A percentile compares a stretch with the other conserved stretches of the same genome.
Evolutionary conservation across 352 stramenopile species (phyloP).

Genomic region (Achlya hypogyna): DNA sequence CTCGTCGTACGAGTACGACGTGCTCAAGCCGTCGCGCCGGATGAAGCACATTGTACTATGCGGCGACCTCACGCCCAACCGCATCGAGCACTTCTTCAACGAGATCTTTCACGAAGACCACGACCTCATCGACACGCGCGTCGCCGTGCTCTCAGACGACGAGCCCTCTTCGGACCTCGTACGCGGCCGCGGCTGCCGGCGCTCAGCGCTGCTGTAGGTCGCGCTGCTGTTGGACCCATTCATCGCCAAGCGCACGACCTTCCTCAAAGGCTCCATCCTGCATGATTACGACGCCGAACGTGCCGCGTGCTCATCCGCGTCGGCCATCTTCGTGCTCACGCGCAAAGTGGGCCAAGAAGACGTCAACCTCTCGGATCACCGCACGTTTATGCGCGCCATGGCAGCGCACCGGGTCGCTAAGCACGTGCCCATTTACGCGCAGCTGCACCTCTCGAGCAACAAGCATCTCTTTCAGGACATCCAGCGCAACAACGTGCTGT

Average conservation of each 20-base stretch:
- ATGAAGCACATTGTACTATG: conserved; percentile 74
- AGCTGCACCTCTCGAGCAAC: conserved; percentile 72
- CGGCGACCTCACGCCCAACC: conserved; percentile 66
- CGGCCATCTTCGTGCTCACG: conserved; percentile 75
- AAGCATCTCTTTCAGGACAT: conserved; percentile 65
- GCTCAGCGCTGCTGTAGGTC: conserved; percentile 19
- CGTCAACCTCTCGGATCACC: conserved; percentile 60
- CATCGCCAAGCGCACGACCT: conserved; percentile 73
- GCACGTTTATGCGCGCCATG: conserved; percentile 71
- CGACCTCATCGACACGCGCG: conserved; percentile 67
- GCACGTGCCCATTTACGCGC: conserved; percentile 44
- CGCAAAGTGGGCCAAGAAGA: conserved; percentile 54
- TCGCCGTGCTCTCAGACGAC: conserved; percentile 69
- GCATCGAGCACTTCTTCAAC: conserved; percentile 79
- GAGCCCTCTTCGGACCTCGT: conserved; percentile 56
- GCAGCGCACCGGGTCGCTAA: conserved; percentile 58
- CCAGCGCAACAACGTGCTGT: conserved; percentile 66
- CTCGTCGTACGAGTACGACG: conserved; percentile 59
- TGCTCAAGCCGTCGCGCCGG: conserved; percentile 51
- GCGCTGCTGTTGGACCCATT: conserved; percentile 75
- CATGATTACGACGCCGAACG: conserved; percentile 71
- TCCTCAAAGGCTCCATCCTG: conserved; percentile 71
- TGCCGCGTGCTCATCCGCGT: conserved; percentile 44
- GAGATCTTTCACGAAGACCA: conserved; percentile 85
- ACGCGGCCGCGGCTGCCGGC: background rate